Evolutionary conservation across 202 grass and related monocot species (phyloP), one percentile per base, ranked within the genome.

Genomic region (Saccharum hybrid): DNA sequence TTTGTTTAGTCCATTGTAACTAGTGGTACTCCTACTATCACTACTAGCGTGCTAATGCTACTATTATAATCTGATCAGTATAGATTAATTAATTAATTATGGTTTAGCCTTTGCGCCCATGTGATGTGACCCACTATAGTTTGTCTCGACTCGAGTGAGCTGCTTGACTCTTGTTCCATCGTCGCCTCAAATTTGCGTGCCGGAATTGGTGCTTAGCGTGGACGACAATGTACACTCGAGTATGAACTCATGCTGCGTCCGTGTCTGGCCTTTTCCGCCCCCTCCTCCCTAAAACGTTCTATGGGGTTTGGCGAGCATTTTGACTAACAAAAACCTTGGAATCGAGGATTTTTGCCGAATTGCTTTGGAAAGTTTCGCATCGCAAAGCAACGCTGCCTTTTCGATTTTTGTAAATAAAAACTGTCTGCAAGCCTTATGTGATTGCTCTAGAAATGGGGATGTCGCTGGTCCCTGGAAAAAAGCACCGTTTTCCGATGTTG

Each of bases 1-100:
- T 57, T 87, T 87, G 84, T 90, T 87, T 84, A 64, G 45, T 87
- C 64, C 45, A 13, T 87, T 26, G 84, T 90, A 87, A 90, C 76
- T 81, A 81, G 61, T 14, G 26, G 26, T 26, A 63, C 56, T 60
- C 8, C 56, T 60, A 22, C 54, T 59, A 11, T 9, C 7, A 21
- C 52, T 21, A 22, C 2, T 22, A 21, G 52, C 18, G 37, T 23
- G 66, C 11, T 66, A 26, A n/a, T 37, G 11, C 42, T 81, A 56
- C 63, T 85, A 3, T 56, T 42, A 56, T 78, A 39, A 61, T 18
- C 54, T 57, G 79, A 78, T 14, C 71, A 85, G 11, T 67, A 73
- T 82, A 85, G 28, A 67, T 78, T 74, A 75, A 66, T 59, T 10
- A 48, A 49, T 36, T 36, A 36, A 66, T 18, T 0, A 26, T 26